Evolutionary conservation across 306 rosid genomes (phyloP).

Genomic region (Prosopis cineraria): DNA sequence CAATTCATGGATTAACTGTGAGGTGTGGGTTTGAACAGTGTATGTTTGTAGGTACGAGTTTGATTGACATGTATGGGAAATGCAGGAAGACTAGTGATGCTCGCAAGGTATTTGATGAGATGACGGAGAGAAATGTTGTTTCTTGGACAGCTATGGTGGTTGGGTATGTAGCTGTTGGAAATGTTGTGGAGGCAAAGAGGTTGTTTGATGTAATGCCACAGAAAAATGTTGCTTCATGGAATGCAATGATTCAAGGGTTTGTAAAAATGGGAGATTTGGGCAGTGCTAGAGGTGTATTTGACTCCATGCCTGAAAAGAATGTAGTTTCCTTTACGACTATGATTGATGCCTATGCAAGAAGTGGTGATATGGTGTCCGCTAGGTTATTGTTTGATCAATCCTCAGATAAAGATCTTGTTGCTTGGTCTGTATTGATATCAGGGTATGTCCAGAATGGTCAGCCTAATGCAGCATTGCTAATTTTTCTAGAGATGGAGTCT

Average conservation of each 20-base stretch:
- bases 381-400: conserved; percentile 61
- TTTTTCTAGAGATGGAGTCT: conserved; percentile 60
- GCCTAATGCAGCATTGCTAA: conserved; percentile 53
- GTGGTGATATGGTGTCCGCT: conserved; percentile 67
- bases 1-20: conserved; percentile 64
- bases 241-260: conserved; percentile 54
- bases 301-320: conserved; percentile 70
- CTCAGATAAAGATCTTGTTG: conserved; percentile 54
- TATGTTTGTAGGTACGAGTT: conserved; percentile 61
- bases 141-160: conserved; percentile 60
- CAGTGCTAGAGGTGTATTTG: conserved; percentile 56
- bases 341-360: conserved; percentile 83
- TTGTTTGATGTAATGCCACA: conserved; percentile 49
- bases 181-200: conserved; percentile 45
- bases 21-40: conserved; percentile 60
- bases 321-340: conserved; percentile 68
- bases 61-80: conserved; percentile 75
- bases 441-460: conserved; percentile 75
- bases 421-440: conserved; percentile 73
- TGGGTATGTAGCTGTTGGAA: conserved; percentile 49
- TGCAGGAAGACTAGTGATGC: conserved; percentile 52
- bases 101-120: conserved; percentile 62
- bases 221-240: conserved; percentile 50
- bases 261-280: conserved; percentile 60
- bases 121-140: conserved; percentile 49